A percentile compares a stretch with the other conserved stretches of the same genome.
These are phyloP conservation scores for Lactarius sanguifluus DNA, from an alignment of 768 basidiomycete species.

Conservation along the genomic window DNA sequence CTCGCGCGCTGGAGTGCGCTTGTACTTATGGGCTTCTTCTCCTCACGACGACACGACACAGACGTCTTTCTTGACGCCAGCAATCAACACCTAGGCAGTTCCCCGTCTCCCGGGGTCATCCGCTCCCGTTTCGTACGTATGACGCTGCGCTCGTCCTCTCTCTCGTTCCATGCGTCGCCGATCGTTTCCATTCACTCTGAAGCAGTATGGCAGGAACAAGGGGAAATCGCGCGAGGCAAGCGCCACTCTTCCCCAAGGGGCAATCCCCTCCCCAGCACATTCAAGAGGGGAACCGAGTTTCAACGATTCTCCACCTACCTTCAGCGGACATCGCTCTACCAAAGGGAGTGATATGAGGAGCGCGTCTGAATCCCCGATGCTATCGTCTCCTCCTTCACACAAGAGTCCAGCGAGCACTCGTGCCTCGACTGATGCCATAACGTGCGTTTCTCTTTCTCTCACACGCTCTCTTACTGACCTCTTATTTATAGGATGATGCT, in stretches of 20 bases:
- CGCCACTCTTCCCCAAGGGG: slow-evolving; percentile 21
- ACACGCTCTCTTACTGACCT: slow-evolving; percentile 24
- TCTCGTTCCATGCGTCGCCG: slow-evolving; percentile 20
- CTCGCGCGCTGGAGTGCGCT: slow-evolving; percentile 38
- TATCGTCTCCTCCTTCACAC: slow-evolving; percentile 10
- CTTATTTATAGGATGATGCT: slow-evolving; percentile 57
- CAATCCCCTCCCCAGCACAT: slow-evolving; percentile 17
- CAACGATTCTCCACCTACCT: slow-evolving; percentile 23
- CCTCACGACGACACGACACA: slow-evolving; percentile 38
- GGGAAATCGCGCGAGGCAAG: slow-evolving; percentile 35
- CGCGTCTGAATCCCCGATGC: slow-evolving; percentile 28
- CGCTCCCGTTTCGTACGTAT: slow-evolving; percentile 42
- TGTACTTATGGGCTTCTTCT: slow-evolving; percentile 42
- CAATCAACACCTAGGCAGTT: not conserved
- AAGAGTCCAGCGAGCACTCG: slow-evolving; percentile 16
- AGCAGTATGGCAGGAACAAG: slow-evolving; percentile 38
- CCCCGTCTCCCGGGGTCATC: slow-evolving; percentile 34
- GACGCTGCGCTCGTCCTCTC: slow-evolving; percentile 4
- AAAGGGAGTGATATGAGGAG: slow-evolving; percentile 16
- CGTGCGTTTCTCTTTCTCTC: slow-evolving; percentile 31
- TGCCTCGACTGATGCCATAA: slow-evolving; percentile 26
- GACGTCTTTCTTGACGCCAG: slow-evolving; percentile 24
- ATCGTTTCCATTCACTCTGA: slow-evolving; percentile 5
- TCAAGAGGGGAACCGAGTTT: slow-evolving; percentile 24
- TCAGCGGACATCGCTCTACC: not conserved